A percentile compares a stretch with the other conserved stretches of the same genome.
These are phyloP conservation scores for Starmerella lactis-condensi DNA, from an alignment of 805 yeast species.

Conservation along the genomic window DNA sequence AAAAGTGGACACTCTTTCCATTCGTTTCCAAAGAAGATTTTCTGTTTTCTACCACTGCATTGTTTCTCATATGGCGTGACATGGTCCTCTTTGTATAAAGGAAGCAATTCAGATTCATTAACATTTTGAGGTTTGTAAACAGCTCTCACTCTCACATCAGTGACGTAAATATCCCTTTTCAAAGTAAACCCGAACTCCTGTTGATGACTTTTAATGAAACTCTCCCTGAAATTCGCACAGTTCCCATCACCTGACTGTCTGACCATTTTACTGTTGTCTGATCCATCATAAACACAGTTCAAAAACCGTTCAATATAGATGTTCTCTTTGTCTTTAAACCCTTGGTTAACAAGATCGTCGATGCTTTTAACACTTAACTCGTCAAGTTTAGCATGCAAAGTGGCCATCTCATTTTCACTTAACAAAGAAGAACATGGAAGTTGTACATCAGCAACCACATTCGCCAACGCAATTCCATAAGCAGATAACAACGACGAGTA, in stretches of 20 bases:
- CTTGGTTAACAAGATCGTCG: conserved; percentile 32
- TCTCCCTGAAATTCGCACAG: conserved; percentile 17
- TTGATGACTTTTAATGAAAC: conserved; percentile 38
- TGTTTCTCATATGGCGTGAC: neutral
- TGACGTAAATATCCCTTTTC: conserved; percentile 42
- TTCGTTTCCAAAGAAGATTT: conserved; percentile 39
- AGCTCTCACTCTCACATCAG: conserved; percentile 57
- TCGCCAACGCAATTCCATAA: conserved; percentile 75
- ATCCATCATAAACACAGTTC: conserved; percentile 68
- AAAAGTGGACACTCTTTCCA: conserved; percentile 37
- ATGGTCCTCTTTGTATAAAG: too few relatives aligned
- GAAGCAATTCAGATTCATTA: conserved; percentile 3
- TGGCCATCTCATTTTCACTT: conserved; percentile 18
- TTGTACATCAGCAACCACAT: conserved; percentile 63
- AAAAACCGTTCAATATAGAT: conserved; percentile 44
- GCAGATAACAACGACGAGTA: conserved; percentile 75
- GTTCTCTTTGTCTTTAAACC: conserved; percentile 25
- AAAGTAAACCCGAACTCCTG: conserved; percentile 59
- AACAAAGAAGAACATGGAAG: conserved; percentile 43
- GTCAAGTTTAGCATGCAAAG: conserved; percentile 30
- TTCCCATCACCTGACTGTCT: neutral
- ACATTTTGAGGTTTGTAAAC: conserved; percentile 9
- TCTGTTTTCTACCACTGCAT: conserved; percentile 18
- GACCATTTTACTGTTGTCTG: conserved; percentile 79
- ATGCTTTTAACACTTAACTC: conserved; percentile 29